phyloP scores from a whole-genome alignment of 179 eudicot genomes.

The Drosera spatulata region DNA sequence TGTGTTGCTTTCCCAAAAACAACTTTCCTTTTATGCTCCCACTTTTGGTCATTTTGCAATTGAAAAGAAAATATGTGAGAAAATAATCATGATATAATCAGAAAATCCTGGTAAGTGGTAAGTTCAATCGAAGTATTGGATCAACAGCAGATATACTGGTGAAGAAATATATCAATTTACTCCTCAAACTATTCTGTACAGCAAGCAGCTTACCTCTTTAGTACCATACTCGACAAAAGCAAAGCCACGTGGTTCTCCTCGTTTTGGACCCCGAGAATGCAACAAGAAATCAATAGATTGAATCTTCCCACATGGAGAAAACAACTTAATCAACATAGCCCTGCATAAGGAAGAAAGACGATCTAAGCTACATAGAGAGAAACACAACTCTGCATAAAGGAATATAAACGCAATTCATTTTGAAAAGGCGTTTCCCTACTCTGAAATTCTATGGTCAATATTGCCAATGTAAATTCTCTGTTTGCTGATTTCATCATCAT shows the following conservation, averaged over 20 bases:
- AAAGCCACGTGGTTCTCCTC: conserved; percentile 92
- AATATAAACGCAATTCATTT: not conserved
- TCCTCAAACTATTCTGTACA: not conserved
- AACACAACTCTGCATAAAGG: not conserved
- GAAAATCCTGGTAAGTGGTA: too few species aligned
- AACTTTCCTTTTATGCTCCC: too few species aligned
- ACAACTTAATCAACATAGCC: conserved; percentile 74
- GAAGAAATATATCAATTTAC: too few species aligned
- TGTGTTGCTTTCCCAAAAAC: too few species aligned
- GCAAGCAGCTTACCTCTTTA: conserved; percentile 53
- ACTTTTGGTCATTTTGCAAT: too few species aligned
- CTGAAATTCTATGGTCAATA: conserved; percentile 75
- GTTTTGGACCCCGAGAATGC: conserved; percentile 86
- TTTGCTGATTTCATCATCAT: conserved; percentile 39
- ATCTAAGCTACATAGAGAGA: not conserved
- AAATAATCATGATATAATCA: too few species aligned
- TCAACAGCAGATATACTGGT: too few species aligned
- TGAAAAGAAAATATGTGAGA: too few species aligned
- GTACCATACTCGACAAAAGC: conserved; percentile 71
- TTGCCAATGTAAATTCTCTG: conserved; percentile 72
- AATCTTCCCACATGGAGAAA: conserved; percentile 77
- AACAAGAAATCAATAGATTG: conserved; percentile 73
- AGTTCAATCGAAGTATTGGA: too few species aligned
- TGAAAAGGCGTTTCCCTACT: conserved; percentile 24
- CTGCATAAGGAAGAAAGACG: conserved; percentile 19